These are phyloP conservation scores for Boletus huronensis DNA, from an alignment of 768 basidiomycete genomes.

Conservation along the genomic window DNA sequence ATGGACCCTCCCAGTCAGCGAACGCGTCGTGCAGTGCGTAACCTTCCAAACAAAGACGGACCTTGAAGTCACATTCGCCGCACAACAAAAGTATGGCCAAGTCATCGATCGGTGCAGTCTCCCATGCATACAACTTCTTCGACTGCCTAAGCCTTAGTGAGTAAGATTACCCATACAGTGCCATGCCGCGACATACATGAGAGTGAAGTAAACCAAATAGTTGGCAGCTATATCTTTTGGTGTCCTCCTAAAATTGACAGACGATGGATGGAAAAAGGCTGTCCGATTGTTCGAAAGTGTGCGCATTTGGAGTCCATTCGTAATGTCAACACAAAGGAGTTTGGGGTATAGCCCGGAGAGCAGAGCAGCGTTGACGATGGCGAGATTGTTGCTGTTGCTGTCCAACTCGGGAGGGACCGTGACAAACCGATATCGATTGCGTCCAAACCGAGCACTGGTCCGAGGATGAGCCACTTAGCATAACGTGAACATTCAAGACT, in stretches of 20 bases:
- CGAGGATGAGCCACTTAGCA: slow-evolving; percentile 2
- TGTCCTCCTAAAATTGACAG: slow-evolving; percentile 78
- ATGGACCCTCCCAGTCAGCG: slow-evolving; percentile 1
- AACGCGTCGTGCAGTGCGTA: not conserved
- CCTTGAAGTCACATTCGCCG: slow-evolving; percentile 90
- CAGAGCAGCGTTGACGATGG: slow-evolving; percentile 76
- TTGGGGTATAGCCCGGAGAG: slow-evolving; percentile 90
- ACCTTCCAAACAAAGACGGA: slow-evolving; percentile 26
- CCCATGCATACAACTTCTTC: slow-evolving; percentile 91
- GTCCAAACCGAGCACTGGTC: slow-evolving; percentile 67
- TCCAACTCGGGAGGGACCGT: slow-evolving; percentile 68
- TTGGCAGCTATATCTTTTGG: slow-evolving; percentile 69
- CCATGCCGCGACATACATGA: slow-evolving; percentile 55
- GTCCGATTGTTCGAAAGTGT: slow-evolving; percentile 81
- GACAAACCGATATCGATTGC: slow-evolving; percentile 74
- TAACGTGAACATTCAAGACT: not conserved
- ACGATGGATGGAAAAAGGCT: slow-evolving; percentile 84
- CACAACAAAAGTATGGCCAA: slow-evolving; percentile 78
- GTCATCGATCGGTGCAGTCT: slow-evolving; percentile 87
- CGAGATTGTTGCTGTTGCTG: slow-evolving; percentile 58
- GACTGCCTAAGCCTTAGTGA: slow-evolving; percentile 64
- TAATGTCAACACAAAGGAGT: slow-evolving; percentile 66
- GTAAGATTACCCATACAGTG: not conserved
- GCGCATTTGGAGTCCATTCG: slow-evolving; percentile 54
- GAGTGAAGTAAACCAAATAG: slow-evolving; percentile 79